Conservation (phyloP, 2,329 filamentous ascomycete genomes). For the Erysiphe neolycopersici region DNA sequence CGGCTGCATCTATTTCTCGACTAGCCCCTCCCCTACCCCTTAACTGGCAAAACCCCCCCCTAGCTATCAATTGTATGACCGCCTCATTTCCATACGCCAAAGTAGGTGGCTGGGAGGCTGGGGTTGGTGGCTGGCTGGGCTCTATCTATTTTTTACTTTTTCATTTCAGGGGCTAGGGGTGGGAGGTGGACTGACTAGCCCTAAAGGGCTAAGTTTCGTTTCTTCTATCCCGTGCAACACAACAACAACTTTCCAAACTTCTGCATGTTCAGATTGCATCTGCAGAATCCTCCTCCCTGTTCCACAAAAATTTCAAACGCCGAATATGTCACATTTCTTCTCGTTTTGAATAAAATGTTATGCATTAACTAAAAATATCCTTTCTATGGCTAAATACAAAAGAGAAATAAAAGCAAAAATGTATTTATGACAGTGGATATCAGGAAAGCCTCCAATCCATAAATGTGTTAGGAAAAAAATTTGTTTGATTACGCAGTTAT, state of each 20-base stretch:
- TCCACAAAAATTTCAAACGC: background rate
- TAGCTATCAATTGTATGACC: conserved; percentile 1
- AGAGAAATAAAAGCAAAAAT: no score
- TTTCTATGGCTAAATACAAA: background rate
- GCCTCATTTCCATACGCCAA: conserved; percentile 3
- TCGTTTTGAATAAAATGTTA: background rate
- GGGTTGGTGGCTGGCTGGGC: conserved; percentile 3
- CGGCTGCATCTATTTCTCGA: background rate
- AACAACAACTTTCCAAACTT: background rate
- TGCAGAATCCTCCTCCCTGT: conserved; percentile 2
- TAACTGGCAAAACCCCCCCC: conserved; percentile 4
- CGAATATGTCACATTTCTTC: background rate
- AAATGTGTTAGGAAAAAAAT: background rate
- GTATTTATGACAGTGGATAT: no score
- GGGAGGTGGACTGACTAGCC: background rate
- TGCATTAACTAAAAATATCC: background rate
- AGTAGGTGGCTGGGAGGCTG: background rate
- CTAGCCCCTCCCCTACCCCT: background rate
- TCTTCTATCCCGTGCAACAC: no score
- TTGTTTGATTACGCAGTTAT: background rate
- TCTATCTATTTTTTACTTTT: conserved; percentile 3
- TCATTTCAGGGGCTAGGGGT: conserved; percentile 6
- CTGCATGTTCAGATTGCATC: conserved; percentile 1
- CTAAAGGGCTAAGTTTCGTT: no score
- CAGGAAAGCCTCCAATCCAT: no score